A percentile compares a stretch with the other conserved stretches of the same genome.
Evolutionary conservation across 192 early-diverging fungal species (phyloP).

Genomic region (Fimicolochytrium jonesii): DNA sequence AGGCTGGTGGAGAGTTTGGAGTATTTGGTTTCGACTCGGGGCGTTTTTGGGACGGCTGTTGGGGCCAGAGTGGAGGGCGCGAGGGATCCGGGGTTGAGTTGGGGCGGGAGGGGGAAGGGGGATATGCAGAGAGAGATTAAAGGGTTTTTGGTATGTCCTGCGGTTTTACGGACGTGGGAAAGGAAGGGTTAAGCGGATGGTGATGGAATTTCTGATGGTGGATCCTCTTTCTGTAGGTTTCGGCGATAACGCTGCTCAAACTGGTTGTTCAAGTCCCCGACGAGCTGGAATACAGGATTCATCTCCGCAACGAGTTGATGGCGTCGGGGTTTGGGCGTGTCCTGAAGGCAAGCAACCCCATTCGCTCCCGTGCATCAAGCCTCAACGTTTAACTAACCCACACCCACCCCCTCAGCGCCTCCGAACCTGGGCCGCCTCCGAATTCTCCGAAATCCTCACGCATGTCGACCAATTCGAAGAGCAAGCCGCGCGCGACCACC

Average conservation of each 20-base stretch:
- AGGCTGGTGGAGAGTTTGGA: conserved; percentile 21
- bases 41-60: conserved; percentile 40
- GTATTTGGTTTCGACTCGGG: conserved; percentile 30
- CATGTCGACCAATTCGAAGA: conserved; percentile 40
- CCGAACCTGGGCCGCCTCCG: conserved; percentile 40
- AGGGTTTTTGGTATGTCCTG: conserved; percentile 33
- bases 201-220: too few relatives aligned
- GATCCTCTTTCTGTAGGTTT: conserved; percentile 25
- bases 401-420: conserved; percentile 11
- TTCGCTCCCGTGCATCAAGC: neutral
- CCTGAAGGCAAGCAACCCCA: conserved; percentile 21
- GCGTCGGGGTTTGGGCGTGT: conserved; percentile 32
- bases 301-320: conserved; percentile 39
- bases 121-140: conserved; percentile 39
- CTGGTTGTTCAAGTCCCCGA: conserved; percentile 39
- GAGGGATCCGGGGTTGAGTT: too few relatives aligned
- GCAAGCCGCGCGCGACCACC: conserved; percentile 28
- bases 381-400: neutral
- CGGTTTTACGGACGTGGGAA: neutral
- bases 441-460: conserved; percentile 37
- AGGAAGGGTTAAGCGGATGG: too few relatives aligned
- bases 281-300: conserved; percentile 44
- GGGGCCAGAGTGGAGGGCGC: conserved; percentile 14
- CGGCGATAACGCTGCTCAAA: conserved; percentile 30
- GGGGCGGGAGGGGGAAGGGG: too few relatives aligned